These are phyloP conservation scores for Boletus semigastroideus DNA, from an alignment of 1,284 basidiomycete genomes.

Conservation along the genomic window DNA sequence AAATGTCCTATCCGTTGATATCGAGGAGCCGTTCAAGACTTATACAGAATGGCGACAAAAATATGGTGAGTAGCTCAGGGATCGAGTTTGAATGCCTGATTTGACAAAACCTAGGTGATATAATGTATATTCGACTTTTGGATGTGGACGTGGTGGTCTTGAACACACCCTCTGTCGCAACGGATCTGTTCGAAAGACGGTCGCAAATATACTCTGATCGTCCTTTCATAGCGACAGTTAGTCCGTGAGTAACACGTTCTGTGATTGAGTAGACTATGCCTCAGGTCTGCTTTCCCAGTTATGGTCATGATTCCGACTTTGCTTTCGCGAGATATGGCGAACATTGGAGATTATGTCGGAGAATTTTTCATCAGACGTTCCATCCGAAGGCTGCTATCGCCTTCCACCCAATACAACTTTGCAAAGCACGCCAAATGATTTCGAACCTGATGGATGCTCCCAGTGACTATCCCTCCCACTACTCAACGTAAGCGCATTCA, in stretches of 20 bases:
- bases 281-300: constrained; percentile 3
- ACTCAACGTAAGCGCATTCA: constrained; percentile 8
- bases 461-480: constrained; percentile 10
- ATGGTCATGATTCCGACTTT: constrained; percentile 17
- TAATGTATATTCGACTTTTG: constrained; percentile 21
- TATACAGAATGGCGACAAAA: constrained; percentile 19
- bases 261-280: too few relatives aligned
- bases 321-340: constrained; percentile 17
- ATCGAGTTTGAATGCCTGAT: background rate
- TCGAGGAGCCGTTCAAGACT: constrained; percentile 12
- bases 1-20: constrained; percentile 13
- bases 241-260: constrained; percentile 12
- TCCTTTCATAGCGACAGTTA: constrained; percentile 16
- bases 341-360: constrained; percentile 10
- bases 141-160: constrained; percentile 22
- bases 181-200: constrained; percentile 23
- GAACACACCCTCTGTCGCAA: constrained; percentile 12
- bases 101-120: constrained; percentile 18
- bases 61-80: constrained; percentile 19
- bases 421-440: background rate
- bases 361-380: constrained; percentile 9
- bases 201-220: constrained; percentile 24
- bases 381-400: background rate
- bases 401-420: constrained; percentile 6
- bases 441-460: constrained; percentile 14